A percentile compares a stretch with the other conserved stretches of the same genome.
These are phyloP conservation scores for Spergularia marina DNA, from an alignment of 148 eudicot genomes.

Conservation along the genomic window DNA sequence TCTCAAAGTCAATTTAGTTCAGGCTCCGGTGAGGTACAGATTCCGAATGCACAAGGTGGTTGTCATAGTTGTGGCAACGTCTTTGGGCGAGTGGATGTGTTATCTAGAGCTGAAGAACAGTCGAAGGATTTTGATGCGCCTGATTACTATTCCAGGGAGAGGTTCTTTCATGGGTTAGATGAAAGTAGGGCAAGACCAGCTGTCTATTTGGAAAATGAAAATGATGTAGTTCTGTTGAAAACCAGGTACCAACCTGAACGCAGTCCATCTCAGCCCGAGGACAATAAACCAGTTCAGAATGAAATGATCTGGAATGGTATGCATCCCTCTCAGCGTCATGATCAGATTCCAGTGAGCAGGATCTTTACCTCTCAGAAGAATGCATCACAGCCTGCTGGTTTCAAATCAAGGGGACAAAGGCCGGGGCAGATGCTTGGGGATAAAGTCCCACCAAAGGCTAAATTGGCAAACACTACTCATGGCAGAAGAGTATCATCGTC, in stretches of 20 bases:
- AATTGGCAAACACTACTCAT: slow-evolving; percentile 21
- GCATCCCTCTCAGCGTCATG: slow-evolving; percentile 26
- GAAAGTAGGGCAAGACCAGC: slow-evolving; percentile 31
- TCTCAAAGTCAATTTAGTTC: slow-evolving; percentile 23
- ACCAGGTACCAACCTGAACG: slow-evolving; percentile 32
- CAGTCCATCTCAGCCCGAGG: slow-evolving; percentile 20
- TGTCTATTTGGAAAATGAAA: slow-evolving; percentile 41
- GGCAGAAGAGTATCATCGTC: slow-evolving; percentile 37
- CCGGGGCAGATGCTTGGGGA: slow-evolving; percentile 40
- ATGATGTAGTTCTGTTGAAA: slow-evolving; percentile 44
- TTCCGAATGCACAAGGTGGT: slow-evolving; percentile 33
- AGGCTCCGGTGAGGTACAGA: slow-evolving; percentile 12
- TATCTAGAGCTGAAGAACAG: slow-evolving; percentile 25
- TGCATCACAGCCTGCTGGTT: slow-evolving; percentile 26
- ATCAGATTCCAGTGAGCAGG: slow-evolving; percentile 30
- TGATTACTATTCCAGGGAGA: slow-evolving; percentile 29
- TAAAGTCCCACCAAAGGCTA: slow-evolving; percentile 41
- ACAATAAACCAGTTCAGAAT: slow-evolving; percentile 15
- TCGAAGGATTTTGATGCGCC: slow-evolving; percentile 25
- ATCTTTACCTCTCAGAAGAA: slow-evolving; percentile 40
- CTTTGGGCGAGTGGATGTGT: slow-evolving; percentile 32
- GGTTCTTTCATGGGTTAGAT: slow-evolving; percentile 30
- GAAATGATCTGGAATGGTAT: slow-evolving; percentile 24
- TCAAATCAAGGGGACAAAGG: slow-evolving; percentile 35
- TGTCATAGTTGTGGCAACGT: slow-evolving; percentile 68